Base-by-base conservation (phyloP, 2,329 filamentous ascomycete genomes). In the Reticulascus tulasneorum region DNA sequence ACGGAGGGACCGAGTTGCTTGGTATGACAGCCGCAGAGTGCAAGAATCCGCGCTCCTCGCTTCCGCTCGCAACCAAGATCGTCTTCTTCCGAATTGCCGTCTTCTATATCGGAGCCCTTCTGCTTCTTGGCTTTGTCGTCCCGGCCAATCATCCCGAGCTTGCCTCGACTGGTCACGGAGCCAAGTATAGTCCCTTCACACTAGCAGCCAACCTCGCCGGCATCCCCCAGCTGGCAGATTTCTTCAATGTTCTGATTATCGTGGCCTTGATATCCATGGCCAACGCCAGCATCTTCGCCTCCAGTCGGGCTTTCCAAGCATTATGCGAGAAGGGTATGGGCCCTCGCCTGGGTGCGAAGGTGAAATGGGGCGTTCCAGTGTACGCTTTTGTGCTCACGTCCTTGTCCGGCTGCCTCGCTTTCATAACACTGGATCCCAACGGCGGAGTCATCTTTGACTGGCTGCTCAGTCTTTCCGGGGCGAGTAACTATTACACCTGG, bases 21-120 rank as follows among this genome's bases (percentile, higher is more conserved):
- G 66, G 66, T 11, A 51, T 70, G 12, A 60, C 65, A 5, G 66
- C 64, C 7, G 62, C 62, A 13, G 66, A 70, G 42, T 59, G 63
- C 38, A 49, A 54, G 11, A 59, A 59, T 27, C 66, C 63, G 9
- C 46, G 77, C 42, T 80, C 85, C 52, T 77, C 82, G 0, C 72
- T 95, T 1, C 89, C 89, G 0, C 80, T 79, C 1, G 89, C 89
- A 7, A 82, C 91, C 51, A 94, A 93, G 65, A 87, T 94, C 54
- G 86, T 76, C 20, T 76, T 76, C 37, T 75, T 70, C 68, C 69
- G 73, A 42, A 75, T 76, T 46, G 70, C 66, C 2, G 52, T 75
- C 47, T 77, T 77, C 46, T 77, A 77, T 46, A 55, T 76, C 31
- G 54, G 75, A 5, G 67, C 70, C 20, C 62, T 77, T 12, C 60